Evolutionary conservation across 139 green algal genomes (phyloP), one percentile per base, ranked within the genome.

Genomic region (Chlorella sp.): DNA sequence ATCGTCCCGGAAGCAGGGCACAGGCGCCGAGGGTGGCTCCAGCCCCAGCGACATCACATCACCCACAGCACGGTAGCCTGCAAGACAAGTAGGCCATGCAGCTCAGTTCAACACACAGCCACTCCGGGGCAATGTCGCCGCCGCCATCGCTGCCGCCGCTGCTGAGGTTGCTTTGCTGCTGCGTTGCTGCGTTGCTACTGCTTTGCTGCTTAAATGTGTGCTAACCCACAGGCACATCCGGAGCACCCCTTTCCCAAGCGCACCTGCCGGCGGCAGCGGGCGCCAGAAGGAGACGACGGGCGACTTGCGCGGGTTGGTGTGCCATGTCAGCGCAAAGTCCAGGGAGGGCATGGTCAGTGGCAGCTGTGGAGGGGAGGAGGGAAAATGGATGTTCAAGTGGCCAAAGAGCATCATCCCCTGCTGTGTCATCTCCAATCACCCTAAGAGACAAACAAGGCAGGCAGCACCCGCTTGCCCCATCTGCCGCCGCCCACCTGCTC

Each of bases 261-360:
- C 32, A 78, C 80, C 81, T 74, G 84, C 76, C 2, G 90, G 90
- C 21, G 86, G 67, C 30, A 91, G 76, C 25, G 94, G 92, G 17
- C 89, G 90, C 94, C 94, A 97, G 32, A 96, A 88, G 28, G 87
- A 92, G 23, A 97, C 86, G 4, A 88, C 87, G 34, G 85, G 87
- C 41, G 74, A 39, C 28, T 87, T 86, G 62, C 62, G 70, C 34
- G 80, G 82, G 63, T 90, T 90, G 44, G 90, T 91, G 75, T 93
- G 87, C 89, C 90, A 94, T 34, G 86, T 78, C 32, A 83, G 85
- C 67, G 57, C 82, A 80, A 87, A 96, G 78, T 93, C 90, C 57
- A 92, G 85, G 78, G 78, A 90, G 26, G 86, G 86, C 89, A 94
- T 90, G 64, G 76, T 81, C 39, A 87, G 73, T 4, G 90, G 93